A percentile compares a stretch with the other conserved stretches of the same genome.
These are phyloP conservation scores for Saprolegnia diclina DNA, from an alignment of 352 stramenopile species.

Conservation along the genomic window DNA sequence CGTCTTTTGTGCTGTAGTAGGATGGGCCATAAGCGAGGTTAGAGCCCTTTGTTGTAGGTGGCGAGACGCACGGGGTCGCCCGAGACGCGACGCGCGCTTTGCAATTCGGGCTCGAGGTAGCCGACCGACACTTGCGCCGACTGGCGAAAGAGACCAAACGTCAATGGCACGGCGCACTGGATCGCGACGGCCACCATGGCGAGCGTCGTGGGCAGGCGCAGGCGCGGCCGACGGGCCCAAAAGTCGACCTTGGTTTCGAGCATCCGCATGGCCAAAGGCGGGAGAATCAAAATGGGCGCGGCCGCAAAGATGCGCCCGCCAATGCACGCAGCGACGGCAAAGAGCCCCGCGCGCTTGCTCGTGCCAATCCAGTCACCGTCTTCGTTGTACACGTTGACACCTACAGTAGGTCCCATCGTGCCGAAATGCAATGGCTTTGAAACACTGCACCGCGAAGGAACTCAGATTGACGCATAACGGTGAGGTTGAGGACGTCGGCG, in stretches of 20 bases:
- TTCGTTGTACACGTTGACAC: slow-evolving; percentile 78
- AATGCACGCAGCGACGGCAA: slow-evolving; percentile 71
- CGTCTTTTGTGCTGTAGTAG: too few relatives aligned
- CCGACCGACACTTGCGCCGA: slow-evolving; percentile 58
- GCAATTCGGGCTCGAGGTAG: slow-evolving; percentile 63
- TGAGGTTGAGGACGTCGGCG: slow-evolving; percentile 78
- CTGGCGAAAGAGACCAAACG: slow-evolving; percentile 81
- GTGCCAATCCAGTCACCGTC: slow-evolving; percentile 70
- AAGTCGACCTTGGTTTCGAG: slow-evolving; percentile 47
- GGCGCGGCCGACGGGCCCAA: slow-evolving; percentile 37
- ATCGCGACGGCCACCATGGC: slow-evolving; percentile 68
- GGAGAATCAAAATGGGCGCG: slow-evolving; percentile 70
- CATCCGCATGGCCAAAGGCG: slow-evolving; percentile 51
- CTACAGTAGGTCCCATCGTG: not conserved
- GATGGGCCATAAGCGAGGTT: not conserved
- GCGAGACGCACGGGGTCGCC: slow-evolving; percentile 52
- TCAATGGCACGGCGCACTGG: slow-evolving; percentile 79
- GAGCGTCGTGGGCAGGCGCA: slow-evolving; percentile 62
- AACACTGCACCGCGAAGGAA: slow-evolving; percentile 48
- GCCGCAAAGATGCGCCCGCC: slow-evolving; percentile 72
- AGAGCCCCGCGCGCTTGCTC: slow-evolving; percentile 59
- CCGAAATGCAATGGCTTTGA: too few relatives aligned
- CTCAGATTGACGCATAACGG: slow-evolving; percentile 81
- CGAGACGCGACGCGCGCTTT: slow-evolving; percentile 35
- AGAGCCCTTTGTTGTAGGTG: slow-evolving; percentile 82